Percentiles rank a stretch among this genome's conserved stretches.
Conservation (phyloP, 148 eudicot species). For the Chenopodium berlandieri region DNA sequence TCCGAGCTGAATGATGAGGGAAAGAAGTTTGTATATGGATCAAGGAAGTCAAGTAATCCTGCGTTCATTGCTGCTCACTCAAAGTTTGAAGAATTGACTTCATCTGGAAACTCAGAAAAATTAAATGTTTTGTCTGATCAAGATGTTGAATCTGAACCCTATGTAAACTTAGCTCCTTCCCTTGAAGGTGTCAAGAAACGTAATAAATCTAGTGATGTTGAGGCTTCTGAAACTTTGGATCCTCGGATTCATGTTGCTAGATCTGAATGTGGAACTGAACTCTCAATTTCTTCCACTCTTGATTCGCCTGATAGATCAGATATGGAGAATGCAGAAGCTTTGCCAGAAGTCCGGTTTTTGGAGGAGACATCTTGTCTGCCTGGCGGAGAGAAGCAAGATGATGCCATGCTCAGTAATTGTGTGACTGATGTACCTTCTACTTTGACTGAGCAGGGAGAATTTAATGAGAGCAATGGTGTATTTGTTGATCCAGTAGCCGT, state of each 20-base stretch:
- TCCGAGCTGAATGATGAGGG: slow-evolving; percentile 60
- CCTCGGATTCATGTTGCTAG: slow-evolving; percentile 42
- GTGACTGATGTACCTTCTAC: slow-evolving; percentile 32
- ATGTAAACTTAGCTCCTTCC: slow-evolving; percentile 30
- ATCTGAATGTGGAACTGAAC: slow-evolving; percentile 91
- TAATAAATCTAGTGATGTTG: slow-evolving; percentile 34
- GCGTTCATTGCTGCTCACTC: slow-evolving; percentile 71
- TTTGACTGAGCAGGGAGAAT: slow-evolving; percentile 36
- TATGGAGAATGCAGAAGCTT: slow-evolving; percentile 38
- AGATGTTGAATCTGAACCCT: slow-evolving; percentile 38
- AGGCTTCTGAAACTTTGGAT: slow-evolving; percentile 31
- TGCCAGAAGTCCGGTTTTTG: slow-evolving; percentile 31
- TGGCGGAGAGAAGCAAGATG: slow-evolving; percentile 16
- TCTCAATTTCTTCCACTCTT: slow-evolving; percentile 82
- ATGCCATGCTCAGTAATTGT: slow-evolving; percentile 8
- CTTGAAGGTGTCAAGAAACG: slow-evolving; percentile 30
- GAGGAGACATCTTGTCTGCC: slow-evolving; percentile 30
- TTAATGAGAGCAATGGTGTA: slow-evolving; percentile 13
- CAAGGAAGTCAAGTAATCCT: slow-evolving; percentile 62
- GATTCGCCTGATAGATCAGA: slow-evolving; percentile 81
- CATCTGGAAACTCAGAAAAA: slow-evolving; percentile 35
- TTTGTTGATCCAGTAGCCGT: slow-evolving; percentile 20
- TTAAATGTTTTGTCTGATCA: slow-evolving; percentile 32
- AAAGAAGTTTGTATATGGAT: slow-evolving; percentile 47
- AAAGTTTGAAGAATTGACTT: slow-evolving; percentile 62